Percentiles rank a stretch among this genome's conserved stretches.
Conservation (phyloP, 1,139 yeast species). For the Debaryomyces subglobosus region DNA sequence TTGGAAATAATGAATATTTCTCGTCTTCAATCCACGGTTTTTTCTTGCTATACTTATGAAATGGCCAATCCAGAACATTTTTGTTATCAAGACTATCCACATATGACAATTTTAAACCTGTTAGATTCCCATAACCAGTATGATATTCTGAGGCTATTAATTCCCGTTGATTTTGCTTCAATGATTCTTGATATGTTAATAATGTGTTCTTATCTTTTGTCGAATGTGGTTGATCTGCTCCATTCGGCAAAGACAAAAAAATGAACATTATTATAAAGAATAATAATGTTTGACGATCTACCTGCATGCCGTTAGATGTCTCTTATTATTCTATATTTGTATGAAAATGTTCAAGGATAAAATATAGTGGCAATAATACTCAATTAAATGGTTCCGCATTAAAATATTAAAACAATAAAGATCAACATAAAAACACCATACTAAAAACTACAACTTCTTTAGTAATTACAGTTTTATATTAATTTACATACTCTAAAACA, state of each 20-base stretch:
- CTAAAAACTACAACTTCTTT: not conserved
- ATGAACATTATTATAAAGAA: conserved; percentile 42
- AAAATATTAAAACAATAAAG: not conserved
- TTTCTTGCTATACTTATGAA: conserved; percentile 43
- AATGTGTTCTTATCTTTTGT: conserved; percentile 32
- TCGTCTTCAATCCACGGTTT: conserved; percentile 58
- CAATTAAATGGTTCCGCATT: conserved; percentile 1
- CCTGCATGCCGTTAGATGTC: conserved; percentile 22
- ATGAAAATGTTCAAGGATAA: not conserved
- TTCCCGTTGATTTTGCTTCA: conserved; percentile 31
- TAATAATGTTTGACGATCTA: conserved; percentile 43
- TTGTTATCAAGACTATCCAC: conserved; percentile 52
- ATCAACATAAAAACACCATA: not conserved
- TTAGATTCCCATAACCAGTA: conserved; percentile 68
- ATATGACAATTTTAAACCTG: conserved; percentile 71
- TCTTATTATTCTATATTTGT: not conserved
- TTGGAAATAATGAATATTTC: conserved; percentile 62
- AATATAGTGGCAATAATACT: conserved; percentile 2
- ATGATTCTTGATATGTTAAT: conserved; percentile 31
- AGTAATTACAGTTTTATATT: not conserved
- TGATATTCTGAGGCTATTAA: conserved; percentile 47
- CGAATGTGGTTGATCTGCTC: conserved; percentile 35
- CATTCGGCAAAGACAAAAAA: conserved; percentile 35
- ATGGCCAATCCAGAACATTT: conserved; percentile 58
- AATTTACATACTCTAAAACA: not conserved